Evolutionary conservation across 805 yeast genomes (phyloP).

Genomic region (Citeromyces matritensis): DNA sequence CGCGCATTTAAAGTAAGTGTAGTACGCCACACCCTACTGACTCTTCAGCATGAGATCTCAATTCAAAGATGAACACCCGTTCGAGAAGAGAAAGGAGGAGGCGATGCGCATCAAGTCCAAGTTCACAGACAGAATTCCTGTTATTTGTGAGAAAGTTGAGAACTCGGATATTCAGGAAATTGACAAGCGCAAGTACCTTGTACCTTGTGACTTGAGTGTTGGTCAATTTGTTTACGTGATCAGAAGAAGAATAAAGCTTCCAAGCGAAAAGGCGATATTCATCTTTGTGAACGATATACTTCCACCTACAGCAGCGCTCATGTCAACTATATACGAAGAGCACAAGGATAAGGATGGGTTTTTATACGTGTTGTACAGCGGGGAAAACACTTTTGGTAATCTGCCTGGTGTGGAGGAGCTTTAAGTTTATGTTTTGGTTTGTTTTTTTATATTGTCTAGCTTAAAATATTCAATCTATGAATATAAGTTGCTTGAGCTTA

Average conservation of each 20-base stretch:
- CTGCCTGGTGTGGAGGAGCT: conserved; percentile 13
- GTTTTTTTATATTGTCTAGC: conserved; percentile 3
- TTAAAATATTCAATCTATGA: conserved; percentile 1
- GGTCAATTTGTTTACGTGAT: conserved; percentile 98
- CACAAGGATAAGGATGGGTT: conserved; percentile 98
- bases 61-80: conserved; percentile 90
- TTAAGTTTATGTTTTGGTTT: conserved; percentile 2
- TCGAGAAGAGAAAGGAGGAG: conserved; percentile 91
- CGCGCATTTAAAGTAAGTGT: too few relatives aligned
- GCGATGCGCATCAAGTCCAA: conserved; percentile 81
- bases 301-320: conserved; percentile 96
- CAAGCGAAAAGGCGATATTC: conserved; percentile 95
- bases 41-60: conserved; percentile 59
- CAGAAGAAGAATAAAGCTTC: conserved; percentile 88
- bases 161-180: conserved; percentile 92
- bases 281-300: conserved; percentile 92
- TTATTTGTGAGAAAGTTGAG: conserved; percentile 93
- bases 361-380: conserved; percentile 88
- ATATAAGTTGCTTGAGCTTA: conserved; percentile 7
- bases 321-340: conserved; percentile 90
- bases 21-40: too few relatives aligned
- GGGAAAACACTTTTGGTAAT: conserved; percentile 92
- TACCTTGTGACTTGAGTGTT: conserved; percentile 90
- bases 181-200: conserved; percentile 93
- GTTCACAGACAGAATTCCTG: conserved; percentile 89